Conservation (phyloP, 768 basidiomycete genomes). For the Trametes elegans region DNA sequence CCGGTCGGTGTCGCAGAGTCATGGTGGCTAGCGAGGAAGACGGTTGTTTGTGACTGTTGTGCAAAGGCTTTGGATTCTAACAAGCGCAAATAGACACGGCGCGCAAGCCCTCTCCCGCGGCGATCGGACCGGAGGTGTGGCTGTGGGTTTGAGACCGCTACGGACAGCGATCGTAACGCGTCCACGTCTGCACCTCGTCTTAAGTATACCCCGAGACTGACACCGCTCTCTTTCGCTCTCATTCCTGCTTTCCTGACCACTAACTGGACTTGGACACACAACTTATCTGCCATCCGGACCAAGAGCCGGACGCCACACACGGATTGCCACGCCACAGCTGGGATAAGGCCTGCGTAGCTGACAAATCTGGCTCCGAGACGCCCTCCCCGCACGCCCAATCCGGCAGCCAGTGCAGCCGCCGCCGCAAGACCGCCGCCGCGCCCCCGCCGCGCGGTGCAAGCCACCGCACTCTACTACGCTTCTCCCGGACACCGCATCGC, state of each 20-base stretch:
- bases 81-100: slow-evolving; percentile 23
- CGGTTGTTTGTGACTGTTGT: slow-evolving; percentile 31
- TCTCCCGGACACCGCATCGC: slow-evolving; percentile 4
- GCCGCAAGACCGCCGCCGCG: background rate
- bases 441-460: background rate
- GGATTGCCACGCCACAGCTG: no score
- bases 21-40: slow-evolving; percentile 30
- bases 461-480: slow-evolving; percentile 8
- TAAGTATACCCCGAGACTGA: no score
- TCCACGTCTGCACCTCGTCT: no score
- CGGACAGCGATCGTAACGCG: no score
- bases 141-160: background rate
- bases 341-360: no score
- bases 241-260: no score
- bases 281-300: background rate
- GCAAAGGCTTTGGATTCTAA: slow-evolving; percentile 33
- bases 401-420: slow-evolving; percentile 9
- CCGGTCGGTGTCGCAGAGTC: slow-evolving; percentile 62
- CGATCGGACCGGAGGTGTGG: background rate
- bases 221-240: no score
- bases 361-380: slow-evolving; percentile 17
- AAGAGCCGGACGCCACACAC: background rate
- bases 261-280: background rate
- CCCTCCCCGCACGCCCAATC: slow-evolving; percentile 3
- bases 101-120: background rate